These are phyloP conservation scores for Arachis stenosperma DNA, from an alignment of 306 rosid species.

Conservation along the genomic window DNA sequence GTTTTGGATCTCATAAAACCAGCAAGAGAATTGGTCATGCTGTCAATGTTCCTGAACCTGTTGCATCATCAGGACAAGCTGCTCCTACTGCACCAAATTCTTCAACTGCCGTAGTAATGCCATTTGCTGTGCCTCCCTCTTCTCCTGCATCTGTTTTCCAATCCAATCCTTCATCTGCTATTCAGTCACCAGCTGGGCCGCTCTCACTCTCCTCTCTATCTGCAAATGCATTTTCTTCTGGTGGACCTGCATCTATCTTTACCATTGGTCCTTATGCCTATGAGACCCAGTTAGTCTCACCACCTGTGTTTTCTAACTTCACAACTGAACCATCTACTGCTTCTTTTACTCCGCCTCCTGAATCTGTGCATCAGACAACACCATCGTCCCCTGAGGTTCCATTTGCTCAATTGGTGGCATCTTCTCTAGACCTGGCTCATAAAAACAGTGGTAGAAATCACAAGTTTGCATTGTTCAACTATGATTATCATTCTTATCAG, in stretches of 20 bases:
- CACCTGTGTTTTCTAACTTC: slow-evolving; percentile 78
- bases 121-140: slow-evolving; percentile 84
- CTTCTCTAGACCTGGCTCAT: slow-evolving; percentile 58
- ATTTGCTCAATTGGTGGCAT: slow-evolving; percentile 75
- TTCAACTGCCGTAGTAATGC: slow-evolving; percentile 57
- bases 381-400: slow-evolving; percentile 93
- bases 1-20: slow-evolving; percentile 72
- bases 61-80: slow-evolving; percentile 47
- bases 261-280: slow-evolving; percentile 83
- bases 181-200: slow-evolving; percentile 67
- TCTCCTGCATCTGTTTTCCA: slow-evolving; percentile 79
- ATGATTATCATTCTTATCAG: slow-evolving; percentile 74
- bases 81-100: slow-evolving; percentile 53
- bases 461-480: slow-evolving; percentile 61
- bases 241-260: slow-evolving; percentile 72
- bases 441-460: slow-evolving; percentile 51
- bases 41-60: slow-evolving; percentile 72
- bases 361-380: slow-evolving; percentile 75
- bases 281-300: slow-evolving; percentile 84
- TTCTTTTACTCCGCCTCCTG: slow-evolving; percentile 85
- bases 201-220: slow-evolving; percentile 65
- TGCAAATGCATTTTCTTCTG: slow-evolving; percentile 55
- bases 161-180: slow-evolving; percentile 73
- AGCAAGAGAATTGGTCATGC: slow-evolving; percentile 77
- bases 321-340: slow-evolving; percentile 86